These are phyloP conservation scores for Aspergillus carlsbadensis DNA, from an alignment of 495 filamentous ascomycete genomes.

Conservation along the genomic window DNA sequence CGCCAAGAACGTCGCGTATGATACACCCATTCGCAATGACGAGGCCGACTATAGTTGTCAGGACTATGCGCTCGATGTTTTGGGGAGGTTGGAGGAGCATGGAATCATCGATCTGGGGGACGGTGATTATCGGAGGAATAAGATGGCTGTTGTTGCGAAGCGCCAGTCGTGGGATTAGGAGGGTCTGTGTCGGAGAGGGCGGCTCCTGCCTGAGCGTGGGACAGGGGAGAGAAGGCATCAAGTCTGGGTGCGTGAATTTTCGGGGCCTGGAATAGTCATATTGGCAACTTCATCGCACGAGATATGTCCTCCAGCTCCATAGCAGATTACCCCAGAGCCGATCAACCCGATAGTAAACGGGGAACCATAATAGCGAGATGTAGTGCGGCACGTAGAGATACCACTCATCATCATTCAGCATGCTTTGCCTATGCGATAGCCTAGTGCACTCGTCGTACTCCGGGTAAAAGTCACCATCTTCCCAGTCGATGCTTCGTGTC, in stretches of 20 bases:
- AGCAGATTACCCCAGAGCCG: slow-evolving; percentile 13
- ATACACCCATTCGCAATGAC: neutral
- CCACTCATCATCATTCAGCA: slow-evolving; percentile 32
- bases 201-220: neutral
- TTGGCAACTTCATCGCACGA: neutral
- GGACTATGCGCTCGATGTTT: neutral
- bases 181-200: neutral
- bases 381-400: slow-evolving; percentile 29
- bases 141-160: neutral
- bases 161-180: neutral
- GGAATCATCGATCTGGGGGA: neutral
- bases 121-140: neutral
- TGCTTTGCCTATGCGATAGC: slow-evolving; percentile 28
- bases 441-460: slow-evolving; percentile 31
- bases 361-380: slow-evolving; percentile 22
- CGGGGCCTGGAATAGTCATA: no score
- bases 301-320: neutral
- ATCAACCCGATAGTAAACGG: slow-evolving; percentile 33
- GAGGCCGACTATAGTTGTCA: neutral
- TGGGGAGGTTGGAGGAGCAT: neutral
- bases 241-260: no score
- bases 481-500: slow-evolving; percentile 36
- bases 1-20: neutral
- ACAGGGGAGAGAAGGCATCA: neutral
- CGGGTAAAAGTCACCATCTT: slow-evolving; percentile 37